Evolutionary conservation across 129 eudicot species (phyloP), one percentile per base, ranked within the genome.

Genomic region (Tagetes erecta): DNA sequence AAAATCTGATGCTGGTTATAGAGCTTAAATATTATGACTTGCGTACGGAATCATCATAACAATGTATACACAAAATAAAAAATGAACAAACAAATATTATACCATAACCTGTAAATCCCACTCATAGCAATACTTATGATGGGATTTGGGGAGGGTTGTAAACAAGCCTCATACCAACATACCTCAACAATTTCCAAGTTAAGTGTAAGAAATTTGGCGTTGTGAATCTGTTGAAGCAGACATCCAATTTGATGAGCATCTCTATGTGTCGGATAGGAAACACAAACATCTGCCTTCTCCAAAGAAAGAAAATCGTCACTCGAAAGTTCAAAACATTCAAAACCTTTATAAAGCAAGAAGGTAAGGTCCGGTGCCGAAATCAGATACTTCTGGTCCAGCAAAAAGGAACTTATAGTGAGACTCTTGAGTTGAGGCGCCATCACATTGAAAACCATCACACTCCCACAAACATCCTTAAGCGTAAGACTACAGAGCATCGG

Each of bases 351-450:
- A 11, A 10, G 8, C 35, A 76, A 53, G 55, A 30, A 76, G 0
- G 34, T 13, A 36, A 76, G 80, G n/a, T 38, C 14, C 1, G 81
- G 81, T 59, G 81, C 56, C 3, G 40, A 35, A 59, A 77, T 40
- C 63, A 30, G 33, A 67, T 39, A 14, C 2, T 41, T 8, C 8
- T 45, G 1, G 52, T 58, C 27, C 5, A 6, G 3, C 5, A 4
- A n/a, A 8, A 1, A 33, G 8, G 46, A 41, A 41, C 1, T 56
- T 33, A 77, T 77, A 4, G 53, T 45, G 44, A 77, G 76, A 70
- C 37, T 42, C 64, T 67, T 41, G 30, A 77, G 81, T 70, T 40
- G 81, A 20, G 71, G 78, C 35, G 71, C 63, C n/a, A 46, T 62
- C 39, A 77, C 40, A 4, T 58, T 38, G 20, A 77, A 5, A 58